A percentile compares a stretch with the other conserved stretches of the same genome.
phyloP scores from a whole-genome alignment of 768 basidiomycete species.

The Leucogyrophana mollusca region DNA sequence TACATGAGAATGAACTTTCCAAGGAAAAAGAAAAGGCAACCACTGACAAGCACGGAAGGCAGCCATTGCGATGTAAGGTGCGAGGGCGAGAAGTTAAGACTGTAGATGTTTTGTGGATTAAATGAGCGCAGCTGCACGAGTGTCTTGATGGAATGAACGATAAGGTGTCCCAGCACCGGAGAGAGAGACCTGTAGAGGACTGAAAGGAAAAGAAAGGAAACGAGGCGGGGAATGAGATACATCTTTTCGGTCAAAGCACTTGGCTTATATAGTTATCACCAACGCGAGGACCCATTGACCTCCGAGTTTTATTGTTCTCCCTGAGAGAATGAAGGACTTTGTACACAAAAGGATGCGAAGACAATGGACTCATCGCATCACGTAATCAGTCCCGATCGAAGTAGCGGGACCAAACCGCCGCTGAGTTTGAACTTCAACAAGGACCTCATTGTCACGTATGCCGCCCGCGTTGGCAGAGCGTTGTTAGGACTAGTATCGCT shows the following conservation, averaged over 20 bases:
- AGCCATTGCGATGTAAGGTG: constrained; percentile 16
- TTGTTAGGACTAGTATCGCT: too few relatives aligned
- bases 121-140: constrained; percentile 7
- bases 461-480: too few relatives aligned
- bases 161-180: constrained; percentile 32
- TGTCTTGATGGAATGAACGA: constrained; percentile 16
- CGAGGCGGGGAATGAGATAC: constrained; percentile 7
- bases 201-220: constrained; percentile 6
- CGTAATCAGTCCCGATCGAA: not conserved
- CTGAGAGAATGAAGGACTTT: constrained; percentile 3
- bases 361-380: constrained; percentile 9
- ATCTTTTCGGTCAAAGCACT: not conserved
- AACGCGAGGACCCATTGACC: constrained; percentile 12
- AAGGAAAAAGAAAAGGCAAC: not conserved
- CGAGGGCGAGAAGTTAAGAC: not conserved
- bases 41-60: constrained; percentile 45
- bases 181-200: constrained; percentile 11
- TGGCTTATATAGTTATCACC: constrained; percentile 20
- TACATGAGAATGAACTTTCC: too few relatives aligned
- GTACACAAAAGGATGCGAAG: constrained; percentile 5
- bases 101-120: not conserved
- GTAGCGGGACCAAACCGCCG: constrained; percentile 10
- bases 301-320: constrained; percentile 29
- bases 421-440: constrained; percentile 4
- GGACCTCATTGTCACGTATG: not conserved